These are phyloP conservation scores for Hordeum marinum DNA, from an alignment of 176 grass and related monocot genomes.

Conservation along the genomic window DNA sequence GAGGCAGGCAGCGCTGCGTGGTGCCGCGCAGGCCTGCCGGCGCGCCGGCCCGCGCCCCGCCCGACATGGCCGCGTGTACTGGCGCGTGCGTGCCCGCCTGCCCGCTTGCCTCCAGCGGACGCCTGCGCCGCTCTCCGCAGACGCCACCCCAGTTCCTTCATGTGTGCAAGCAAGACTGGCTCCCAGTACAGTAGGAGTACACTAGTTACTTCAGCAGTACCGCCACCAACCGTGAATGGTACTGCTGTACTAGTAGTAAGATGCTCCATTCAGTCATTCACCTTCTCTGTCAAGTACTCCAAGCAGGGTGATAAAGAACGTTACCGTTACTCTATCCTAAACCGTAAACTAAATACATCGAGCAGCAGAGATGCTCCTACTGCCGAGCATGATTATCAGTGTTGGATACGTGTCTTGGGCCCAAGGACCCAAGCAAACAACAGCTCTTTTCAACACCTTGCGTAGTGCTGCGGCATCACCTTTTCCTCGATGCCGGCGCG, in stretches of 20 bases:
- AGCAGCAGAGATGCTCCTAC: not conserved
- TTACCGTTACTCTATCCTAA: not conserved
- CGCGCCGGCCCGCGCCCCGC: not conserved
- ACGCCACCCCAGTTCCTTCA: not conserved
- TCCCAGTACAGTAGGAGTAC: not conserved
- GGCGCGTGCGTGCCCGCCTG: not conserved
- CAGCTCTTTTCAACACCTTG: not conserved
- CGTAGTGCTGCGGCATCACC: not conserved
- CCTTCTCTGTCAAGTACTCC: not conserved
- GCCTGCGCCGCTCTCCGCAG: not conserved
- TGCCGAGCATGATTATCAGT: not conserved
- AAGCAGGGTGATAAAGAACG: not conserved
- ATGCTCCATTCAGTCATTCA: too few species aligned
- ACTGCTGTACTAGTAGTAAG: too few species aligned
- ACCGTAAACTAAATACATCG: too few species aligned
- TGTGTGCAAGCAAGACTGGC: not conserved
- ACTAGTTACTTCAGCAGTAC: not conserved
- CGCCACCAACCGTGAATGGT: too few species aligned
- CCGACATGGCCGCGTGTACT: not conserved
- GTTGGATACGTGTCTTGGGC: not conserved
- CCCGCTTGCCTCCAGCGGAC: not conserved
- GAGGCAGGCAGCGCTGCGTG: not conserved
- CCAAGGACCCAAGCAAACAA: not conserved
- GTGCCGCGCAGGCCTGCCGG: not conserved
- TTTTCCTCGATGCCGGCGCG: conserved; percentile 17